Base-by-base conservation (phyloP, 176 grass and related monocot species). In the Oryza glaberrima region DNA sequence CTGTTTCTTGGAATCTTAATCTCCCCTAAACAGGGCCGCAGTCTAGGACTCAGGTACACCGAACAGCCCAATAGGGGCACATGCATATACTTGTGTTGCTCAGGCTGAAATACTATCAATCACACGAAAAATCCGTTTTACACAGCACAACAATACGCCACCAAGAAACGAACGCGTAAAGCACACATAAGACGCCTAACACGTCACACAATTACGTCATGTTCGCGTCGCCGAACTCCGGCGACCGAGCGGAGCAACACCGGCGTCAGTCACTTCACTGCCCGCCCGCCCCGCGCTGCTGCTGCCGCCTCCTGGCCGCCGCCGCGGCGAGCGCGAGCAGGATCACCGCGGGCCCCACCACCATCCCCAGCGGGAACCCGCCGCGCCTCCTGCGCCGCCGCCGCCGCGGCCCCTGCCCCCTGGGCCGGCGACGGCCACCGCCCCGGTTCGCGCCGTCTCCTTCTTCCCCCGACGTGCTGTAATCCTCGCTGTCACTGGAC, bases 301-400 rank as follows among this genome's bases (percentile, higher is more conserved):
- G 79, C 26, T 46, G 78, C 46, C 73, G 17, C 46, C 73, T 12
- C 46, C 83, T 90, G 17, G 72, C 68, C 58, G 68, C 58, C 34
- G 66, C 44, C 56, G 64, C 34, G 4, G 17, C 32, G 6, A 90
- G 35, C 10, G 58, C 79, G 10, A 90, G 58, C 25, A 82, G 4
- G 73, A 90, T 41, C 67, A 90, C 23, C 5, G 73, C 67, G 4
- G 83, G 79, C 0, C 34, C 67, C 3, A 82, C 88, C 35, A 82
- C 78, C 79, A 77, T 82, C 9, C 88, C 46, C 19, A 90, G 2
- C 10, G 35, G 45, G 45, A 78, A 36, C 8, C 83, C 36, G 3
- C 73, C 25, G 35, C 67, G 66, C 32, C 49, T 0, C 11, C 73
- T 51, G 30, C 78, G 17, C 19, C 83, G 48, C 10, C 36, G 19